Conservation (phyloP, 192 early-diverging fungal species). For the Coemansia sp. region DNA sequence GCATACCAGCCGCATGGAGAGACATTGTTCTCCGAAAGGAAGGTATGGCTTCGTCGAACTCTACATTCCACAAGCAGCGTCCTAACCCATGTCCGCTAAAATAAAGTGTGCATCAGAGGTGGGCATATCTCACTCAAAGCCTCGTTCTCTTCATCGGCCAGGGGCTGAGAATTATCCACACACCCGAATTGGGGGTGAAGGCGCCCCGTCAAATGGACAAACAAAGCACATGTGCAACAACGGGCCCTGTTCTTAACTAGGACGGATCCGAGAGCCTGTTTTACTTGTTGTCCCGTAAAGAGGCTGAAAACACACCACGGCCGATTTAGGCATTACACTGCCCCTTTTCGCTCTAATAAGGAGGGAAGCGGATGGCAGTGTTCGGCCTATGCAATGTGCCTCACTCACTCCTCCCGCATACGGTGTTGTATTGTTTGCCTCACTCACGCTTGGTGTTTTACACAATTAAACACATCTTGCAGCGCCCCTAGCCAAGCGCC, state of each 20-base stretch:
- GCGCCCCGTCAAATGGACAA: neutral
- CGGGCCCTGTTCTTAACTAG: neutral
- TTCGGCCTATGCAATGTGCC: conserved; percentile 30
- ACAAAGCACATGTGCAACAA: neutral
- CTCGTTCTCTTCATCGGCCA: neutral
- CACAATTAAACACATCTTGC: neutral
- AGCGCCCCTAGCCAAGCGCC: neutral
- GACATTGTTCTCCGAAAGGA: neutral
- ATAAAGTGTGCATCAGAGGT: neutral
- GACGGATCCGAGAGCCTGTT: neutral
- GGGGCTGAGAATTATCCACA: neutral
- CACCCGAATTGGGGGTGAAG: neutral
- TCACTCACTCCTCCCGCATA: conserved; percentile 2
- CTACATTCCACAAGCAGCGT: neutral
- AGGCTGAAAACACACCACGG: neutral
- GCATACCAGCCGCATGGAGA: neutral
- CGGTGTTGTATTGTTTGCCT: conserved; percentile 3
- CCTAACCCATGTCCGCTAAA: neutral
- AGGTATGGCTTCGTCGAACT: neutral
- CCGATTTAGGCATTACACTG: neutral
- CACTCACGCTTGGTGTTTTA: neutral
- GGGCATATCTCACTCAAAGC: neutral
- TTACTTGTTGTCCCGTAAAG: neutral
- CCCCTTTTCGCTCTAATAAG: neutral
- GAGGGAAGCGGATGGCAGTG: neutral